Conservation (phyloP, 129 eudicot genomes). For the Solidago caesia region DNA sequence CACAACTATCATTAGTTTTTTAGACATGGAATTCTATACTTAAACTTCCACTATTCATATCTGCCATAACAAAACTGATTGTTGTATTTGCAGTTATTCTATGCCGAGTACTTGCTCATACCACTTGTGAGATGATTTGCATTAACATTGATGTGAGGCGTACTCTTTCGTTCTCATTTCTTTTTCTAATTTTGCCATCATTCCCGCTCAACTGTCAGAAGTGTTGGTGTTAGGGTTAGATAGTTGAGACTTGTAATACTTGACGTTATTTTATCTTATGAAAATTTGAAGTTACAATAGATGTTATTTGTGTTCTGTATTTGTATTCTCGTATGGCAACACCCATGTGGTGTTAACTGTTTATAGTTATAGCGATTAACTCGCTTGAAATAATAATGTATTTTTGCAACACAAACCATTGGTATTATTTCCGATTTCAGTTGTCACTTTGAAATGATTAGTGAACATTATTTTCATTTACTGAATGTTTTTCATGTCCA, state of each 20-base stretch:
- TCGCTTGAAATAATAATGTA: not conserved
- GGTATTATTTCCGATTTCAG: no score
- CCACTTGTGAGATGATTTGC: conserved; percentile 78
- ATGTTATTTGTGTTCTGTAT: conserved; percentile 7
- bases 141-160: not conserved
- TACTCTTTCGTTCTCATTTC: not conserved
- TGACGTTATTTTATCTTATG: conserved; percentile 3
- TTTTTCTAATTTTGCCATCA: conserved; percentile 23
- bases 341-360: conserved; percentile 3
- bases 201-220: not conserved
- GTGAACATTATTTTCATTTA: no score
- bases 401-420: not conserved
- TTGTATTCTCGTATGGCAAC: conserved; percentile 10
- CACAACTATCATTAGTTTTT: not conserved
- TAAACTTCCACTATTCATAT: no score
- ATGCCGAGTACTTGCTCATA: conserved; percentile 92
- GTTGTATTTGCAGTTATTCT: conserved; percentile 66
- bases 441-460: not conserved
- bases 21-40: no score
- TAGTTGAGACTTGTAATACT: conserved; percentile 20
- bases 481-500: no score
- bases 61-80: not conserved
- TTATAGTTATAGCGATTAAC: not conserved
- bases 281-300: conserved; percentile 12
- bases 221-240: conserved; percentile 26